Conservation (phyloP, 1,284 basidiomycete genomes). For the Trametes versicolor region DNA sequence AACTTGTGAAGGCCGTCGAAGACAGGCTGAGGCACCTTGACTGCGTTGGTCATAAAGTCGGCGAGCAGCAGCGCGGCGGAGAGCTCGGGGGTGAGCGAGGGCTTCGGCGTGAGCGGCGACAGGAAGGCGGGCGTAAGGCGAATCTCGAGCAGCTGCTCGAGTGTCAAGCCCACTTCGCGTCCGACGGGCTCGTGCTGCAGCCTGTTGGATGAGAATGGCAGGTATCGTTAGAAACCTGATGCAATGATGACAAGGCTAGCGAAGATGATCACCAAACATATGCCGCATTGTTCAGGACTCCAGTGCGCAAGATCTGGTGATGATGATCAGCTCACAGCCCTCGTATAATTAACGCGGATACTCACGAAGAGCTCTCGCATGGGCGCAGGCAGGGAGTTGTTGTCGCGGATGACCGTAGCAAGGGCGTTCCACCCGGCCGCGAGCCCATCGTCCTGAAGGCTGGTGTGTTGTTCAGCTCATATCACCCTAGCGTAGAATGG, state of each 20-base stretch:
- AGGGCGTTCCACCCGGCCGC: constrained; percentile 40
- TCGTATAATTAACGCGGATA: not conserved
- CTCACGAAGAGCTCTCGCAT: constrained; percentile 44
- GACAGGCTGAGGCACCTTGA: constrained; percentile 49
- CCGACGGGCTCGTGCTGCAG: constrained; percentile 54
- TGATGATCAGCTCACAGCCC: not conserved
- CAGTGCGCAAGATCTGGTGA: constrained; percentile 40
- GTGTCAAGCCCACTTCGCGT: constrained; percentile 50
- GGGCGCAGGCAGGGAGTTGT: constrained; percentile 38
- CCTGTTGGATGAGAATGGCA: constrained; percentile 40
- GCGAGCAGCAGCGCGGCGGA: constrained; percentile 50
- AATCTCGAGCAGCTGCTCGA: constrained; percentile 48
- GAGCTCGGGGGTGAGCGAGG: constrained; percentile 38
- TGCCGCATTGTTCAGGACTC: constrained; percentile 40
- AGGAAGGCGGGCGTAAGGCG: constrained; percentile 46
- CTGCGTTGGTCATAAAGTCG: constrained; percentile 49
- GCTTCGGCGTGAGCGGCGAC: constrained; percentile 17
- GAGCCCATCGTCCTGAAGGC: constrained; percentile 39
- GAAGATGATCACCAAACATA: constrained; percentile 38
- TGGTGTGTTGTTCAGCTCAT: constrained; percentile 5
- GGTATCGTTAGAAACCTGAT: not conserved
- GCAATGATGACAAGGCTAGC: not conserved
- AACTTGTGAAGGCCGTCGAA: constrained; percentile 48
- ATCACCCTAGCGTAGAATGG: too few species aligned
- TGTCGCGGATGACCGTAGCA: constrained; percentile 36